These are phyloP conservation scores for Bruguiera hainesii DNA, from an alignment of 441 rosid species.

Conservation along the genomic window DNA sequence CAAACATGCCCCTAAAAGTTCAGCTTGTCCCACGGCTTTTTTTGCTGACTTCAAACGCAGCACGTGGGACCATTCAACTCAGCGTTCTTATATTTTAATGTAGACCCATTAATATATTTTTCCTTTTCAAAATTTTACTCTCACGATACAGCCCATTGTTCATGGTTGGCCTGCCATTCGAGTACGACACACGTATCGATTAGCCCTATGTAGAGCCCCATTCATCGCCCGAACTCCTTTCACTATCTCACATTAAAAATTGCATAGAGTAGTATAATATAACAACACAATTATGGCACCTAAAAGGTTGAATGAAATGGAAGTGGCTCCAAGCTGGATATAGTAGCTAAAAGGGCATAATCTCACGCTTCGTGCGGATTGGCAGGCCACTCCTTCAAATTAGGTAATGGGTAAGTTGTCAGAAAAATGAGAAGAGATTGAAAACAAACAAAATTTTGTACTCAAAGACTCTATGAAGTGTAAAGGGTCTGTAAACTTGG, in stretches of 20 bases:
- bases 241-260: not conserved
- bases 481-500: not conserved
- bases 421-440: not conserved
- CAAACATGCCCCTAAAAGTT: not conserved
- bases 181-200: not conserved
- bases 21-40: not conserved
- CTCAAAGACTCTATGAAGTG: not conserved
- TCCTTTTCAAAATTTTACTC: not conserved
- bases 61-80: not conserved
- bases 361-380: not conserved
- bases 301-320: too few species aligned
- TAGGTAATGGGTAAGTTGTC: not conserved
- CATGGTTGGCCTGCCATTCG: not conserved
- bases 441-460: not conserved
- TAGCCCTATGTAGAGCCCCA: not conserved
- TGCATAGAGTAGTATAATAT: not conserved
- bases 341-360: not conserved
- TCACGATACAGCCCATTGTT: not conserved
- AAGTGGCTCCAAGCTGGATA: too few species aligned
- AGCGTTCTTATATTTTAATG: not conserved
- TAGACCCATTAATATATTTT: not conserved
- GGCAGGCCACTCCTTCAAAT: constrained; percentile 7
- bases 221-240: not conserved
- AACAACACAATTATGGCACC: not conserved
- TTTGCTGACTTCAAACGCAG: not conserved